Evolutionary conservation across 495 filamentous ascomycete genomes (phyloP).

Genomic region (Aspergillus nanangensis): DNA sequence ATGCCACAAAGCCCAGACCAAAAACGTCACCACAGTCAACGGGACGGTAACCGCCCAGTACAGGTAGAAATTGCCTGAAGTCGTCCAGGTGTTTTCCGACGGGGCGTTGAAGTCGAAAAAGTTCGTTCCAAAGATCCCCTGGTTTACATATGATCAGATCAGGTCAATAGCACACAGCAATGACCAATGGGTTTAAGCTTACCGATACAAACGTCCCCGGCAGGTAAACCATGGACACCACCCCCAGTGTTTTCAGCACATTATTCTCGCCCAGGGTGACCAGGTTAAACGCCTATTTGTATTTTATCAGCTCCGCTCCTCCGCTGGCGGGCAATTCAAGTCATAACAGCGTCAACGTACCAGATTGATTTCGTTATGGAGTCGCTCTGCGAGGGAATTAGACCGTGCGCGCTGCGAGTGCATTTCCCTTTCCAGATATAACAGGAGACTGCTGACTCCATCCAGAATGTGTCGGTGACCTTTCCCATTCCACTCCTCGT

Average conservation of each 20-base stretch:
- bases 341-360: slow-evolving; percentile 8
- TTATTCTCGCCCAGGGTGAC: slow-evolving; percentile 32
- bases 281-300: slow-evolving; percentile 20
- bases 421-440: slow-evolving; percentile 12
- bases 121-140: slow-evolving; percentile 32
- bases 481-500: no score
- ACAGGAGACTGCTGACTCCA: slow-evolving; percentile 3
- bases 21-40: slow-evolving; percentile 21
- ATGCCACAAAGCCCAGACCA: slow-evolving; percentile 23
- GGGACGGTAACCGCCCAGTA: slow-evolving; percentile 30
- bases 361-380: slow-evolving; percentile 43
- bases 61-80: slow-evolving; percentile 24
- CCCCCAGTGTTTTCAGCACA: slow-evolving; percentile 28
- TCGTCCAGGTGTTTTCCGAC: slow-evolving; percentile 8
- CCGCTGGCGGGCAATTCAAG: background rate
- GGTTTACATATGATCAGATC: background rate
- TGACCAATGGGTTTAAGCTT: background rate
- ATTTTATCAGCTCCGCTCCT: background rate
- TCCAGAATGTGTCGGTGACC: background rate
- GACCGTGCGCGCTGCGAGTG: slow-evolving; percentile 16
- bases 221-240: slow-evolving; percentile 33
- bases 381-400: slow-evolving; percentile 22
- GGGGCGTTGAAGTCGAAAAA: slow-evolving; percentile 25
- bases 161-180: background rate
- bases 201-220: slow-evolving; percentile 38